Percentiles rank a stretch among this genome's conserved stretches.
Evolutionary conservation across 176 grass and related monocot genomes (phyloP).

Genomic region (Secale cereale): DNA sequence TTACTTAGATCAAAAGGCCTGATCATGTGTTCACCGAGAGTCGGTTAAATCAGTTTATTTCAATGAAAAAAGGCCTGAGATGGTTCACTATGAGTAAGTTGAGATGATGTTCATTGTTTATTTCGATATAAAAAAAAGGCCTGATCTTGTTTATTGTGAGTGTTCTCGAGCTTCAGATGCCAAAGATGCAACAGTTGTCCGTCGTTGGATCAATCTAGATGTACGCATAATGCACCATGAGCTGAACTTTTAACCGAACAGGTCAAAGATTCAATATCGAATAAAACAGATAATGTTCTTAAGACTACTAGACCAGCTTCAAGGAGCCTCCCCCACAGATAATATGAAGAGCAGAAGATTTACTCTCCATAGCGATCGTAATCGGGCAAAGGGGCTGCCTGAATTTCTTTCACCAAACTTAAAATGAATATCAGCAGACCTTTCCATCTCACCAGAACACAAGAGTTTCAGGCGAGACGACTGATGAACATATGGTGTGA

Average conservation of each 20-base stretch:
- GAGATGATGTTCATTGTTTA: too few species aligned
- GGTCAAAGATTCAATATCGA: too few species aligned
- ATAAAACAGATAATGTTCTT: conserved; percentile 28
- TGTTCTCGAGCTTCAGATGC: neutral
- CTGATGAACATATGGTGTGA: neutral
- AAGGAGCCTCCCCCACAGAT: conserved; percentile 42
- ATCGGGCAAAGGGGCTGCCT: conserved; percentile 72
- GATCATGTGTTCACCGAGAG: neutral
- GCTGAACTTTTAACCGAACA: too few species aligned
- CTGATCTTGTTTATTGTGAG: neutral
- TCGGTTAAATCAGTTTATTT: too few species aligned
- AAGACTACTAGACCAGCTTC: conserved; percentile 70
- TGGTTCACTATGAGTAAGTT: too few species aligned
- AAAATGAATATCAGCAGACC: neutral
- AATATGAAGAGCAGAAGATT: conserved; percentile 74
- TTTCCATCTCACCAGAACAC: neutral
- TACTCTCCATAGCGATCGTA: conserved; percentile 50
- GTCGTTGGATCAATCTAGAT: too few species aligned
- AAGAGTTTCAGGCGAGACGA: neutral
- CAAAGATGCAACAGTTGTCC: neutral
- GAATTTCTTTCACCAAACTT: conserved; percentile 31
- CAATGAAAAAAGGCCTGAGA: too few species aligned
- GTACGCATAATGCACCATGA: too few species aligned
- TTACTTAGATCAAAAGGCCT: too few species aligned
- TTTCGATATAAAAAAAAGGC: too few species aligned